Evolutionary conservation across 2,329 filamentous ascomycete genomes (phyloP), one percentile per base, ranked within the genome.

Genomic region (Monilinia aucupariae): DNA sequence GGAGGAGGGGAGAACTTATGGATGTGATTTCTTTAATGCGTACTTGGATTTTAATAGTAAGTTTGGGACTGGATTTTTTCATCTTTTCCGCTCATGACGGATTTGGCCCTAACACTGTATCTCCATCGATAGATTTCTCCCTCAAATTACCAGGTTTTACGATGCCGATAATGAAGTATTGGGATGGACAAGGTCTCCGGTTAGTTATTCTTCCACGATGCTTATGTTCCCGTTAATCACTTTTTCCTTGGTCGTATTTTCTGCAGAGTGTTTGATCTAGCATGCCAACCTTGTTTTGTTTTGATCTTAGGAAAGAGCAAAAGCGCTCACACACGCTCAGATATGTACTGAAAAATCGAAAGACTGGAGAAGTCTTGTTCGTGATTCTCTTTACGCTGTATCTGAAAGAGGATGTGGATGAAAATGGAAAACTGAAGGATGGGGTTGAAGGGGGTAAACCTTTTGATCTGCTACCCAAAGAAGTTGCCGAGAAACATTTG

Each of bases 331-430:
- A 96, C 78, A 82, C 86, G 69, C 84, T 96, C 78, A 92, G 92
- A 82, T 97, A 97, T 77, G 91, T 96, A 64, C 82, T 97, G 72
- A 93, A 92, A 73, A 90, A 97, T 76, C 85, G 85, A 65, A 76
- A 80, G 27, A 93, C 90, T 0, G 84, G 84, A 54, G 83, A 90
- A 41, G 82, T 90, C 20, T 90, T 96, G 70, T 85, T 96, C 37
- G 90, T 93, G 52, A 80, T 97, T 20, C 76, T 91, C 6, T 93
- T 97, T 74, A 88, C 87, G 22, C 79, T 97, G 4, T 81, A 94
- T 64, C 82, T 87, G 10, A 86, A 84, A 62, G 86, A 90, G 53
- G 81, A 88, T 65, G 77, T 87, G 41, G 80, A 84, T 67, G 82
- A 85, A 64, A 79, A 85, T 58, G 84, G 83, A 1, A 79, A 78